These are phyloP conservation scores for Neurospora intermedia DNA, from an alignment of 495 filamentous ascomycete species.

Conservation along the genomic window DNA sequence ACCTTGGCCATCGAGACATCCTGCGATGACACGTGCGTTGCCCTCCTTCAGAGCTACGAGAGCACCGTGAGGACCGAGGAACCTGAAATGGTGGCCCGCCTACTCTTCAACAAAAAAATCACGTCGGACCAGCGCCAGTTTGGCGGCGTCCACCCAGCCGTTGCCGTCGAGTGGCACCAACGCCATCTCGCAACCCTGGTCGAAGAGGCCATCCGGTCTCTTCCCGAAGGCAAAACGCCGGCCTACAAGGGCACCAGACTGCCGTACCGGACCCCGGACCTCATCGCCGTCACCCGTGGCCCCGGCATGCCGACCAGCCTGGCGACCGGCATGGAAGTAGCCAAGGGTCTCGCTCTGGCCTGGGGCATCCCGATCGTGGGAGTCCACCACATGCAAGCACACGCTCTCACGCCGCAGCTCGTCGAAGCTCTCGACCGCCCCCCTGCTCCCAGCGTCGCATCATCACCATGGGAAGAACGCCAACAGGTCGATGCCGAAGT, in stretches of 20 bases:
- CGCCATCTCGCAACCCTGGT: constrained; percentile 55
- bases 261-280: constrained; percentile 49
- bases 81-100: constrained; percentile 29
- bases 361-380: constrained; percentile 74
- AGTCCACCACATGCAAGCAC: constrained; percentile 96
- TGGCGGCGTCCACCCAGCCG: constrained; percentile 67
- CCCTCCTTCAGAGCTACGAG: constrained; percentile 48
- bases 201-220: constrained; percentile 44
- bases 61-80: constrained; percentile 2
- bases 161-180: constrained; percentile 64
- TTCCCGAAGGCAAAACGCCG: constrained; percentile 30
- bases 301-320: constrained; percentile 78
- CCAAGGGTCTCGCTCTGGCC: constrained; percentile 77
- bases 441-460: neutral
- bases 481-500: neutral
- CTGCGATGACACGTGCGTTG: constrained; percentile 95
- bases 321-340: constrained; percentile 65
- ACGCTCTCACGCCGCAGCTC: constrained; percentile 80
- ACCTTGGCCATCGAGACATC: constrained; percentile 91
- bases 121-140: constrained; percentile 64
- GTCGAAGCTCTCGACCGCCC: constrained; percentile 45
- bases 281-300: constrained; percentile 77
- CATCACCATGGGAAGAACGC: neutral
- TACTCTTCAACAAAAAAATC: constrained; percentile 73
- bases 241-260: neutral